These are phyloP conservation scores for Neurospora tetraspora DNA, from an alignment of 495 filamentous ascomycete genomes.

Conservation along the genomic window DNA sequence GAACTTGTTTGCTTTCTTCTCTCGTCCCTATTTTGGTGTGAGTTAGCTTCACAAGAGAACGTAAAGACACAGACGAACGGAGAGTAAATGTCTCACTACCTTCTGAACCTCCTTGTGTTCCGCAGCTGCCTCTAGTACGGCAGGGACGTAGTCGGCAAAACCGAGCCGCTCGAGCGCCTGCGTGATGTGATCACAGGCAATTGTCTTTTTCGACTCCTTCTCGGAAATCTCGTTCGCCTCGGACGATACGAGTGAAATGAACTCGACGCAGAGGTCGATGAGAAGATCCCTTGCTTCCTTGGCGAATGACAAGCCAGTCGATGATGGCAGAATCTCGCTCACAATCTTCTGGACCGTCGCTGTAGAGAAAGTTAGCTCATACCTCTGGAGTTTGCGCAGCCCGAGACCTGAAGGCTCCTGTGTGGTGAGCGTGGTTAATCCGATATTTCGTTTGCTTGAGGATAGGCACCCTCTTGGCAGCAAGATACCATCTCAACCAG, in stretches of 20 bases:
- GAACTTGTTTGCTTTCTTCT: slow-evolving; percentile 95
- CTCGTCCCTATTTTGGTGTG: slow-evolving; percentile 54
- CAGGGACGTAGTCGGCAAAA: slow-evolving; percentile 79
- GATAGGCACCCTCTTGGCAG: background rate
- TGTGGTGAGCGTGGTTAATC: background rate
- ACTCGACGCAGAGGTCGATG: slow-evolving; percentile 98
- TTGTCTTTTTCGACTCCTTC: slow-evolving; percentile 97
- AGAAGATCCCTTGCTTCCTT: slow-evolving; percentile 91
- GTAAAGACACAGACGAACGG: background rate
- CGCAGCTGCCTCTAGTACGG: slow-evolving; percentile 76
- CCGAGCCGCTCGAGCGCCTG: slow-evolving; percentile 84
- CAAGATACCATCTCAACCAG: background rate
- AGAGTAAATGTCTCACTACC: slow-evolving; percentile 39
- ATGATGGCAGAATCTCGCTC: slow-evolving; percentile 74
- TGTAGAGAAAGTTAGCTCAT: slow-evolving; percentile 23
- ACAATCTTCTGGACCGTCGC: slow-evolving; percentile 98
- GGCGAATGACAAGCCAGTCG: slow-evolving; percentile 58
- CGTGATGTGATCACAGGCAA: slow-evolving; percentile 92
- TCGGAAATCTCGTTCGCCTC: slow-evolving; percentile 98
- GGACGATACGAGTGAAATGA: slow-evolving; percentile 93
- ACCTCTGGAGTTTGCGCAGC: background rate
- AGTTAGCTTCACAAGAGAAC: slow-evolving; percentile 4
- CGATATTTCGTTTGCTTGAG: background rate
- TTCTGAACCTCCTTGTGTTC: slow-evolving; percentile 90
- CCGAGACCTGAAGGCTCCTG: background rate